A percentile compares a stretch with the other conserved stretches of the same genome.
phyloP scores from a whole-genome alignment of 805 yeast genomes.

The Spathaspora passalidarum region DNA sequence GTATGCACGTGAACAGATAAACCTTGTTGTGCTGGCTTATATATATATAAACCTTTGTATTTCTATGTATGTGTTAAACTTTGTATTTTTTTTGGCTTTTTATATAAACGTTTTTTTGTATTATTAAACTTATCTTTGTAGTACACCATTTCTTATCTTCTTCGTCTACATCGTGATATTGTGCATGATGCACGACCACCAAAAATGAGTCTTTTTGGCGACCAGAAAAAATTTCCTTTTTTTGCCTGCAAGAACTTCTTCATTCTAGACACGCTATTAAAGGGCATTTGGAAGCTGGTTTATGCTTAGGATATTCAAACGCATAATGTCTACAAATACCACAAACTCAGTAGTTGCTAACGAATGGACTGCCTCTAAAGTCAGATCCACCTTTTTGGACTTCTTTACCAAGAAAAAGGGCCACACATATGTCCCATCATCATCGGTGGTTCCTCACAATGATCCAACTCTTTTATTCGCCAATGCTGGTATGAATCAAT shows the following conservation, averaged over 20 bases:
- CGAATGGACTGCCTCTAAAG: slow-evolving; percentile 48
- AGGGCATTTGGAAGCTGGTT: background rate
- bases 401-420: slow-evolving; percentile 60
- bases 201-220: background rate
- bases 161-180: too few relatives aligned
- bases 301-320: slow-evolving; percentile 8
- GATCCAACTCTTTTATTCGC: slow-evolving; percentile 96
- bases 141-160: too few relatives aligned
- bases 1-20: slow-evolving; percentile 3
- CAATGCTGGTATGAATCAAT: slow-evolving; percentile 99
- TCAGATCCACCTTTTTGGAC: slow-evolving; percentile 82
- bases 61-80: background rate
- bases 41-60: background rate
- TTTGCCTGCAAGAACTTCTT: too few relatives aligned
- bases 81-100: too few relatives aligned
- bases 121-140: background rate
- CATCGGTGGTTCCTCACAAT: slow-evolving; percentile 95
- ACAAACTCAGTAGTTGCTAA: slow-evolving; percentile 10
- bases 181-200: background rate
- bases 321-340: background rate
- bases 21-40: too few relatives aligned
- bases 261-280: too few relatives aligned
- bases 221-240: too few relatives aligned
- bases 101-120: background rate
- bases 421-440: slow-evolving; percentile 86